Evolutionary conservation across 805 yeast genomes (phyloP).

Genomic region (Hanseniaspora thailandica): DNA sequence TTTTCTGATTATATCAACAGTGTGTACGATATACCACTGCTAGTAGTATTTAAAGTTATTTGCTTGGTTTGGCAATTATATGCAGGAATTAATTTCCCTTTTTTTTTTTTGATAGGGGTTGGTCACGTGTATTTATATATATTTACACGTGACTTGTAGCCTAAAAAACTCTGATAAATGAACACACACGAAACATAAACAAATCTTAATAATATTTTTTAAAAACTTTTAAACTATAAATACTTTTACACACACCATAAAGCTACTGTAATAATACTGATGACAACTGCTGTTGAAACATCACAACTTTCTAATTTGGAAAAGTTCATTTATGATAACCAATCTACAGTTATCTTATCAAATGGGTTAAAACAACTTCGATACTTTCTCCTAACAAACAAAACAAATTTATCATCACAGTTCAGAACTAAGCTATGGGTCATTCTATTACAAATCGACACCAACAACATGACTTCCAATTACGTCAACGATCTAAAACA

Average conservation of each 20-base stretch:
- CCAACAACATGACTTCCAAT: slow-evolving; percentile 1
- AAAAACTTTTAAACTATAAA: too few relatives aligned
- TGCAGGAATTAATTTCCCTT: not conserved
- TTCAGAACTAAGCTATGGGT: slow-evolving; percentile 7
- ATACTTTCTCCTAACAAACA: slow-evolving; percentile 9
- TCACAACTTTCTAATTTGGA: not conserved
- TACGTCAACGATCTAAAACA: not conserved
- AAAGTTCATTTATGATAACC: slow-evolving; percentile 7
- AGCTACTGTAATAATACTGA: not conserved
- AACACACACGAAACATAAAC: too few relatives aligned
- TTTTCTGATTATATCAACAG: too few relatives aligned
- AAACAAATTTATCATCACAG: not conserved
- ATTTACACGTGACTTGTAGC: too few relatives aligned
- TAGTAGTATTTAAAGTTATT: too few relatives aligned
- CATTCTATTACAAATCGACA: slow-evolving; percentile 2
- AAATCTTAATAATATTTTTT: too few relatives aligned
- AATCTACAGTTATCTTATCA: slow-evolving; percentile 8
- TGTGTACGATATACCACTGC: too few relatives aligned
- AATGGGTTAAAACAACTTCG: slow-evolving; percentile 10
- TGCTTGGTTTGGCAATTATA: too few relatives aligned
- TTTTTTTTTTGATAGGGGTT: not conserved
- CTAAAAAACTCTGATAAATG: too few relatives aligned
- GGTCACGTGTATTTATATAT: too few relatives aligned
- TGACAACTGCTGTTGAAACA: not conserved
- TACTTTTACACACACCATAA: not conserved